These are phyloP conservation scores for Nelumbo lutea DNA, from an alignment of 164 flowering plant species.

Conservation along the genomic window DNA sequence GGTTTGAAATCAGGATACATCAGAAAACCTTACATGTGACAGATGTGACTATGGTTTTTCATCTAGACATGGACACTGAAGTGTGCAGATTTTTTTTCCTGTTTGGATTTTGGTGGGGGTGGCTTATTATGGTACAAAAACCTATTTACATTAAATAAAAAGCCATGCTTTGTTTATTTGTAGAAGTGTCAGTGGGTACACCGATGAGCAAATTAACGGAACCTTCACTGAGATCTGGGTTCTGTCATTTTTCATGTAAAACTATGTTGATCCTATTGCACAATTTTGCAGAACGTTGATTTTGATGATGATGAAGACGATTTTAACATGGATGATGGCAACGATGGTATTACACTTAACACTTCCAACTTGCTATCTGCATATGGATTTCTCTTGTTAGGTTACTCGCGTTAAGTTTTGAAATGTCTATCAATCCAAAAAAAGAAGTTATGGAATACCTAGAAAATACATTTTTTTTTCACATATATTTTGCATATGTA, in stretches of 20 bases:
- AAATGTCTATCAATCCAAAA: background rate
- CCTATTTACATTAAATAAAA: too few relatives aligned
- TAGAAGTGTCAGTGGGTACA: too few relatives aligned
- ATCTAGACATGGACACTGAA: background rate
- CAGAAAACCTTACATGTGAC: too few relatives aligned
- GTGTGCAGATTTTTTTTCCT: background rate
- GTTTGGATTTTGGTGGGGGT: too few relatives aligned
- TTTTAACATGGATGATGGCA: constrained; percentile 39
- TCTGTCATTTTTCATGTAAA: background rate
- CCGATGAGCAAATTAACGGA: too few relatives aligned
- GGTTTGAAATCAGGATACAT: too few relatives aligned
- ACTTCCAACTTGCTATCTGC: background rate
- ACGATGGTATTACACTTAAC: constrained; percentile 26
- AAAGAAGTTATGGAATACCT: background rate
- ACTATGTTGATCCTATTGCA: background rate
- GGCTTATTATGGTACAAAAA: too few relatives aligned
- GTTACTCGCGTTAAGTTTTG: background rate
- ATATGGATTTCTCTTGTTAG: background rate
- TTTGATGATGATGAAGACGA: constrained; percentile 59
- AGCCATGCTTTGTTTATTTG: too few relatives aligned
- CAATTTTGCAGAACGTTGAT: constrained; percentile 35
- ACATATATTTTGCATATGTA: background rate
- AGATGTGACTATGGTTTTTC: too few relatives aligned
- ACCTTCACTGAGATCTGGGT: too few relatives aligned
- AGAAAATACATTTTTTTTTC: background rate